Conservation (phyloP, 148 eudicot species). For the Silene conica region DNA sequence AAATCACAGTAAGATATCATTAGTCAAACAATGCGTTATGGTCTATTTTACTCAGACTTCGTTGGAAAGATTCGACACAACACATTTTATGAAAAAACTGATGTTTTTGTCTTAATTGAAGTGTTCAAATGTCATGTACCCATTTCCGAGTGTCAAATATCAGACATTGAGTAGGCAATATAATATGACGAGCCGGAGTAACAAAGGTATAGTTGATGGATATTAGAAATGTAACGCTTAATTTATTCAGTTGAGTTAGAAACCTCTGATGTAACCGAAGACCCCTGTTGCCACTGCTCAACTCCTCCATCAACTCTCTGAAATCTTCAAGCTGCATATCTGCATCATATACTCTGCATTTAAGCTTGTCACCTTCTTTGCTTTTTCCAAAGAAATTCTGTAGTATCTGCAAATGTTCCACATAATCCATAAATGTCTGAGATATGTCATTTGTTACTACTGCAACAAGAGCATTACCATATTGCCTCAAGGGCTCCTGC, state of each 20-base stretch:
- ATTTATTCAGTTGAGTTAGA: not conserved
- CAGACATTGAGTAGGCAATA: too few species aligned
- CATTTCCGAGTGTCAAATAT: too few species aligned
- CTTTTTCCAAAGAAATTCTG: conserved; percentile 59
- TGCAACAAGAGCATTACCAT: too few species aligned
- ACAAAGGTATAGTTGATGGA: too few species aligned
- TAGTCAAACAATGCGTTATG: too few species aligned
- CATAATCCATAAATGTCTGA: too few species aligned
- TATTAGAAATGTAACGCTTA: not conserved
- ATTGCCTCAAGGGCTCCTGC: not conserved
- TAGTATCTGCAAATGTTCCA: conserved; percentile 46
- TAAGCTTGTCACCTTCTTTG: conserved; percentile 46
- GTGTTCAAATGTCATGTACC: too few species aligned
- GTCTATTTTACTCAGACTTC: too few species aligned
- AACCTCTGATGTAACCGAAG: conserved; percentile 66
- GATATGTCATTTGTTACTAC: too few species aligned
- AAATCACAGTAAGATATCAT: not conserved
- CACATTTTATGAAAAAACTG: too few species aligned
- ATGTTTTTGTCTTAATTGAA: too few species aligned
- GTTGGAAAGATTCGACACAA: not conserved
- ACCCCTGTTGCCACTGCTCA: conserved; percentile 39
- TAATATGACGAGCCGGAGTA: too few species aligned
- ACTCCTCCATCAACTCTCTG: conserved; percentile 56
- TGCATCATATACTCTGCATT: conserved; percentile 29
- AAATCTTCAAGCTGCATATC: conserved; percentile 56